Percentiles rank a stretch among this genome's conserved stretches.
Conservation (phyloP, 2,329 filamentous ascomycete genomes). For the Cladosporium sp. region DNA sequence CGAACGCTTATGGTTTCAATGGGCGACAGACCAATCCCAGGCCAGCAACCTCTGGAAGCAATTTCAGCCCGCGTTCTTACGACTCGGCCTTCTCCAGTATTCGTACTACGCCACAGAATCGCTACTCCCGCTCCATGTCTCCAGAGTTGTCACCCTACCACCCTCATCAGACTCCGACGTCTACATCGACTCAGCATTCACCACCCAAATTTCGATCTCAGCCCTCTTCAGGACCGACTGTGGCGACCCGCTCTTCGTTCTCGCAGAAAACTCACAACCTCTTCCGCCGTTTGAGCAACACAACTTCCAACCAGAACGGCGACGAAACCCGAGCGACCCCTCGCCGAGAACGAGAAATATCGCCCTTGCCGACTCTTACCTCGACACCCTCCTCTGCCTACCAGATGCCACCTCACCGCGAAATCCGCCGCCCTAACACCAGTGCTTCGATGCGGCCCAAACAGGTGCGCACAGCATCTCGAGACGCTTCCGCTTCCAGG, state of each 20-base stretch:
- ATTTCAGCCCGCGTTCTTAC: not conserved
- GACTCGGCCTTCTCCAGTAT: constrained; percentile 27
- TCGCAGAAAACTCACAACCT: constrained; percentile 34
- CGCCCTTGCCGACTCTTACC: constrained; percentile 28
- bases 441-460: constrained; percentile 1
- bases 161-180: not conserved
- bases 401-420: constrained; percentile 16
- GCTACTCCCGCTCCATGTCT: constrained; percentile 1
- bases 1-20: constrained; percentile 13
- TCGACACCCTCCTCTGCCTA: constrained; percentile 27
- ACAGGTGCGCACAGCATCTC: not conserved
- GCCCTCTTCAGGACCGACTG: not conserved
- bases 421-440: constrained; percentile 22
- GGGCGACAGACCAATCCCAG: not conserved
- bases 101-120: constrained; percentile 26
- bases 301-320: not conserved
- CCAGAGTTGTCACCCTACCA: not conserved
- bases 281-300: constrained; percentile 34
- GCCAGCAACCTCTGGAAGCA: not conserved
- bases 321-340: not conserved
- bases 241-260: constrained; percentile 13
- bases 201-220: not conserved
- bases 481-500: not conserved
- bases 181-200: not conserved
- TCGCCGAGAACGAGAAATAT: constrained; percentile 20